A percentile compares a stretch with the other conserved stretches of the same genome.
These are phyloP conservation scores for Lasiosphaeris hirsuta DNA, from an alignment of 495 filamentous ascomycete species.

Conservation along the genomic window DNA sequence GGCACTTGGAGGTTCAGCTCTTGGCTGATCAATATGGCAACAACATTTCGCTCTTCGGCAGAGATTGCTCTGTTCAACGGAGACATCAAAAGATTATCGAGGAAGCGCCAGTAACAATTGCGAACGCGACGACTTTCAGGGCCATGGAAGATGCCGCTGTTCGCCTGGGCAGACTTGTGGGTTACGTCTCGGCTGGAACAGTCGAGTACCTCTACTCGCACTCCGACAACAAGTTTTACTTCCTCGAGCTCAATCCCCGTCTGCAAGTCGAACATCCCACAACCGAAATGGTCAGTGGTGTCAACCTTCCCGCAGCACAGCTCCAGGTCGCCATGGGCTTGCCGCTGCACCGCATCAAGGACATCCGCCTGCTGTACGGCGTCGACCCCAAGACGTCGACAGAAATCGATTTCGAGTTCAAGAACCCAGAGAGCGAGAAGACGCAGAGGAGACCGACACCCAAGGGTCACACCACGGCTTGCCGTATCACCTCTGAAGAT, in stretches of 20 bases:
- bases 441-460: constrained; percentile 85
- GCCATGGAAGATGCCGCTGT: constrained; percentile 97
- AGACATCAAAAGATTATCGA: constrained; percentile 99
- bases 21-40: constrained; percentile 99
- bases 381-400: constrained; percentile 83
- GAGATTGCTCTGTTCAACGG: constrained; percentile 98
- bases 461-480: constrained; percentile 96
- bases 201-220: constrained; percentile 99
- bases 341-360: constrained; percentile 88
- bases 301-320: constrained; percentile 95
- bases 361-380: constrained; percentile 94
- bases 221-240: constrained; percentile 98
- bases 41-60: constrained; percentile 96
- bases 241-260: constrained; percentile 96
- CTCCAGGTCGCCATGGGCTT: constrained; percentile 99
- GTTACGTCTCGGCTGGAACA: constrained; percentile 97
- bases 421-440: constrained; percentile 74
- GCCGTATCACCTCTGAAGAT: constrained; percentile 99
- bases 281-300: constrained; percentile 98
- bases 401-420: constrained; percentile 96
- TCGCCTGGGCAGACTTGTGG: constrained; percentile 86
- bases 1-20: constrained; percentile 96
- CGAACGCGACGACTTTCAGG: constrained; percentile 81
- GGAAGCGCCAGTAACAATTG: constrained; percentile 96
- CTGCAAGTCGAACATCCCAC: constrained; percentile 99